Base-by-base conservation (phyloP, 1,139 yeast species). In the Suhomyces choctaworum region DNA sequence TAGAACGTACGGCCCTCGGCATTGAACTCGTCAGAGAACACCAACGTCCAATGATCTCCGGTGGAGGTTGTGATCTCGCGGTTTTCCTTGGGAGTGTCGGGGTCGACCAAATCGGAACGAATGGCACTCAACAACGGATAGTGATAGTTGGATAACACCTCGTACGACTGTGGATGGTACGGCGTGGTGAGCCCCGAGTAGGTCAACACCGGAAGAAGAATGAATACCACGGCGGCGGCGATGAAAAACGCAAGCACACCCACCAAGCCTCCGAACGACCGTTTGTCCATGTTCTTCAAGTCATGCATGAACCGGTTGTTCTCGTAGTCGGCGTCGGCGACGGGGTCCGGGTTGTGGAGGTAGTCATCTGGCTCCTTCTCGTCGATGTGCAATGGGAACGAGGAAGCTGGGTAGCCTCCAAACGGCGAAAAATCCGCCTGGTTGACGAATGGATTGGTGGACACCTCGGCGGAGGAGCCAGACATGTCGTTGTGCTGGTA, bases 331-430 rank as follows among this genome's bases (percentile, higher is more conserved):
- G 94, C 95, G 58, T 89, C 97, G 30, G 76, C 80, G 25, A 88
- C 82, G 7, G 96, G 96, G 56, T 89, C 96, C 1, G 96, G 97
- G 58, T 89, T 89, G 60, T 89, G 97, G 45, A 89, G 58, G 53
- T 86, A 88, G 57, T 89, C 97, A 62, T 89, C 97, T 3, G 87
- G 83, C 60, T 89, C 97, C 60, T 85, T 85, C 51, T 89, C 97
- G 40, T 88, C 95, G 45, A 89, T 78, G 48, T 78, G 81, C 36
- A 89, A 65, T 0, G 96, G 96, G 64, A 89, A 89, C 1, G 88
- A 78, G 5, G 86, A 71, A 4, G 95, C 92, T 2, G 97, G 96
- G 58, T 86, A 89, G 8, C 96, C 97, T 36, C 97, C 97, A 66
- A 89, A 89, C 2, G 97, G 97, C 34, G 89, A 80, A 48, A 80